Percentiles rank a stretch among this genome's conserved stretches.
Evolutionary conservation across 192 early-diverging fungal species (phyloP).

Genomic region (Coemansia sp.): DNA sequence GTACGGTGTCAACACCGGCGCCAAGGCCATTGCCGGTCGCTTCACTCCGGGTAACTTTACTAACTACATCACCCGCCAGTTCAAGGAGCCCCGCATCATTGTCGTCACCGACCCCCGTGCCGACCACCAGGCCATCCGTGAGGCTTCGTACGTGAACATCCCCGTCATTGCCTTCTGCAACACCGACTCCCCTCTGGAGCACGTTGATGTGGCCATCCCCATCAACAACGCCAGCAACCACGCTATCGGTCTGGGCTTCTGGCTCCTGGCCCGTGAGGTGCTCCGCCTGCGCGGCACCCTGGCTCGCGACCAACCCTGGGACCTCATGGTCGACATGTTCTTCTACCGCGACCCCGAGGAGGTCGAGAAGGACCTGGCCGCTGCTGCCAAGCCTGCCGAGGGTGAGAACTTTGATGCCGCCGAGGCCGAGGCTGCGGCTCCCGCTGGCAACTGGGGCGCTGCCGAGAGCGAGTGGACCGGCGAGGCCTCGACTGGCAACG

Average conservation of each 20-base stretch:
- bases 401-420: constrained; percentile 50
- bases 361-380: constrained; percentile 87
- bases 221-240: constrained; percentile 99
- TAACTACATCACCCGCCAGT: constrained; percentile 99
- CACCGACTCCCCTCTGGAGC: constrained; percentile 91
- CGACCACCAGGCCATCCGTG: constrained; percentile 97
- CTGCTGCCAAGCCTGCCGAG: constrained; percentile 55
- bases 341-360: constrained; percentile 99
- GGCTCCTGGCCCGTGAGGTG: constrained; percentile 97
- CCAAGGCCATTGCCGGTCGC: constrained; percentile 98
- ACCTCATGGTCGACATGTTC: constrained; percentile 99
- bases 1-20: constrained; percentile 98
- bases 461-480: constrained; percentile 45
- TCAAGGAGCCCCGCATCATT: constrained; percentile 99
- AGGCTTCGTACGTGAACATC: constrained; percentile 99
- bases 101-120: constrained; percentile 97
- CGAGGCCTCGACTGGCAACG: constrained; percentile 29
- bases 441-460: constrained; percentile 49
- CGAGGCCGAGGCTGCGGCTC: constrained; percentile 35
- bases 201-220: constrained; percentile 98
- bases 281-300: constrained; percentile 96
- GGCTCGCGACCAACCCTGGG: constrained; percentile 80
- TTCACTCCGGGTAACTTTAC: constrained; percentile 99
- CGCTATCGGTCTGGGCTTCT: constrained; percentile 96
- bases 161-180: constrained; percentile 99